Evolutionary conservation across 2,329 filamentous ascomycete species (phyloP), one percentile per base, ranked within the genome.

Genomic region (Cryphonectria nitschkei): DNA sequence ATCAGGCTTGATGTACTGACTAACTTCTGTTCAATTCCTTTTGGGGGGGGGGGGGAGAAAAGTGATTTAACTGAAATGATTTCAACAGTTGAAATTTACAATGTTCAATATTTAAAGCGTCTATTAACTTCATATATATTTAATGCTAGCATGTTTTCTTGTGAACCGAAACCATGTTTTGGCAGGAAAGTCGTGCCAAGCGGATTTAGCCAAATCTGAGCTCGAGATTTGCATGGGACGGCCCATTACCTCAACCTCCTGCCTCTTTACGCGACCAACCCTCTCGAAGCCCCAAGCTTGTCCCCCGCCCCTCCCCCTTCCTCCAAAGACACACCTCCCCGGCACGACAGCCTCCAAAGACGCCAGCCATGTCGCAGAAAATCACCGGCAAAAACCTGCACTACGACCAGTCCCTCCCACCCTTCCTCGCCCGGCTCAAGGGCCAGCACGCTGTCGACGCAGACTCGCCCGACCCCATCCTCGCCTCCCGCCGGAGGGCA

Each of bases 371-470:
- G 84, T 80, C 84, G 8, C 82, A 85, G 50, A 92, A 90, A 76
- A 91, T 93, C 78, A 93, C 89, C 68, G 84, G 88, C 75, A 93
- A 92, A 76, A 90, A 93, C 79, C 86, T 94, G 65, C 85, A 86
- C 70, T 94, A 93, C 84, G 85, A 87, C 82, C 79, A 79, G 58
- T 82, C 83, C 8, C 84, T 89, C 26, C 89, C 89, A 29, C 88
- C 89, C 6, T 91, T 91, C 78, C 86, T 91, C 67, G 85, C 85
- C 39, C 83, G 83, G 26, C 82, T 90, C 34, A 85, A 86, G 82
- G 84, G 87, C 74, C 81, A 89, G 79, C 75, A 84, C 81, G 76
- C 84, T 78, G 74, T 83, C 82, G 77, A 80, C 82, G 77, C 84
- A 78, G 79, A 80, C 80, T 76, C 79, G 52, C 82, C 88, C 75